Percentiles rank a stretch among this genome's conserved stretches.
Evolutionary conservation across 2,329 filamentous ascomycete genomes (phyloP).

Genomic region (Colletotrichum simmondsii): DNA sequence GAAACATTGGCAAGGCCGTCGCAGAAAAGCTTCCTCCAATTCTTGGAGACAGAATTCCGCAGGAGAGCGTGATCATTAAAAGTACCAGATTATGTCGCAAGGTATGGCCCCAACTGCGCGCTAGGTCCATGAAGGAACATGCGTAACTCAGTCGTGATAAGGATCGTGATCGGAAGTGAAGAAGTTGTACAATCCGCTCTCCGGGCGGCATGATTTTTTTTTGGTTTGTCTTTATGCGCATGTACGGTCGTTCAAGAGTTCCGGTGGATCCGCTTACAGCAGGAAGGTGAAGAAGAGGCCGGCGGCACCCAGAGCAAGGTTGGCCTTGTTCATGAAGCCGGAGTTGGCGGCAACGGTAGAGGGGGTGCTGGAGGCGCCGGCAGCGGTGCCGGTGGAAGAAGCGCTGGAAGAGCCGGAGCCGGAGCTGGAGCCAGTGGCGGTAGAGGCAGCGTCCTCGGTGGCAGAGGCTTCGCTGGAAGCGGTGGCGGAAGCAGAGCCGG

Average conservation of each 20-base stretch:
- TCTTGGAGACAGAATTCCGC: neutral
- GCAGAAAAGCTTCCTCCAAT: constrained; percentile 3
- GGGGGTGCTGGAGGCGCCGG: constrained; percentile 9
- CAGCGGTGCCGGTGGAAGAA: constrained; percentile 7
- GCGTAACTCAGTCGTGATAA: constrained; percentile 20
- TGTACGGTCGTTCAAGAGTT: constrained; percentile 24
- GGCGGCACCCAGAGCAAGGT: constrained; percentile 34
- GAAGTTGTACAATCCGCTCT: constrained; percentile 34
- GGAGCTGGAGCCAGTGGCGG: constrained; percentile 16
- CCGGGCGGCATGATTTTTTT: constrained; percentile 32
- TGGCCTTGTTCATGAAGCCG: constrained; percentile 35
- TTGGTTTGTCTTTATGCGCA: constrained; percentile 17
- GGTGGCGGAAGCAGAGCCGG: constrained; percentile 18
- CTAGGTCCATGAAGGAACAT: neutral
- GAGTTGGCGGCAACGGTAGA: constrained; percentile 26
- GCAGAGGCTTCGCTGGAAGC: constrained; percentile 9
- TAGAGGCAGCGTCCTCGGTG: constrained; percentile 13
- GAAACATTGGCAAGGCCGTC: constrained; percentile 16
- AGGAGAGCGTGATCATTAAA: constrained; percentile 29
- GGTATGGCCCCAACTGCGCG: constrained; percentile 22
- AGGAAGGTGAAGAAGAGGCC: constrained; percentile 36
- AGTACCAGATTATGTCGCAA: constrained; percentile 19
- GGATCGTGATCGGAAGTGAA: constrained; percentile 19
- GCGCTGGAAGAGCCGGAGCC: neutral
- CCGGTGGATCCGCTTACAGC: constrained; percentile 28